A percentile compares a stretch with the other conserved stretches of the same genome.
Conservation (phyloP, 768 basidiomycete species). For the Thelephora ganbajun region DNA sequence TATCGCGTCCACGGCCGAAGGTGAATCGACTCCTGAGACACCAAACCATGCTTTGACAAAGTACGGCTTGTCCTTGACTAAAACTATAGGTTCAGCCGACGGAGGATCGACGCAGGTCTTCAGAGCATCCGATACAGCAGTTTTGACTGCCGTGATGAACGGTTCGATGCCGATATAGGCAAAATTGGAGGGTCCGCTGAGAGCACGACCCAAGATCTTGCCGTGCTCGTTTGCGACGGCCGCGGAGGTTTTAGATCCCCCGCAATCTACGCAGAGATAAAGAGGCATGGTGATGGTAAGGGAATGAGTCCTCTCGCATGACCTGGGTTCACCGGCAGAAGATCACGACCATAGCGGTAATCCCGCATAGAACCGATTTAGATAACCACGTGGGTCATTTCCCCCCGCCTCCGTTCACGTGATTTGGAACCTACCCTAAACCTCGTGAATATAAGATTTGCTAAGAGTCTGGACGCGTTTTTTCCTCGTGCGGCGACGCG, state of each 20-base stretch:
- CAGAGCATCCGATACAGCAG: constrained; percentile 42
- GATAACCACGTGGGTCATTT: no score
- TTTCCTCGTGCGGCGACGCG: constrained; percentile 71
- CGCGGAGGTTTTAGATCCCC: constrained; percentile 78
- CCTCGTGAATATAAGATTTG: background rate
- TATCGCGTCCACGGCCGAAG: constrained; percentile 42
- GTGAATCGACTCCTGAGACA: constrained; percentile 70
- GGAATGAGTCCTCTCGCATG: background rate
- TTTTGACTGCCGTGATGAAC: constrained; percentile 39
- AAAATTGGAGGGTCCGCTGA: constrained; percentile 75
- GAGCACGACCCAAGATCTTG: constrained; percentile 48
- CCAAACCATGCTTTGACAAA: constrained; percentile 76
- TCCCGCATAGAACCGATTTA: no score
- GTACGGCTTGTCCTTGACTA: constrained; percentile 17
- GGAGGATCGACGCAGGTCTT: constrained; percentile 26
- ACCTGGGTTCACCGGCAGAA: background rate
- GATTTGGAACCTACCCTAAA: background rate
- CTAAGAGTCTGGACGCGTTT: background rate
- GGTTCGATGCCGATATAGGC: constrained; percentile 55
- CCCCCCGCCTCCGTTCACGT: background rate
- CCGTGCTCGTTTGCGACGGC: constrained; percentile 49
- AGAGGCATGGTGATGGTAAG: constrained; percentile 18
- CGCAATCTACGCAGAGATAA: constrained; percentile 78
- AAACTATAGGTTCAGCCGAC: constrained; percentile 20
- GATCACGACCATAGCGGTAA: background rate